Evolutionary conservation across 169 alveolate species (phyloP).

Genomic region (Plasmodium adleri): DNA sequence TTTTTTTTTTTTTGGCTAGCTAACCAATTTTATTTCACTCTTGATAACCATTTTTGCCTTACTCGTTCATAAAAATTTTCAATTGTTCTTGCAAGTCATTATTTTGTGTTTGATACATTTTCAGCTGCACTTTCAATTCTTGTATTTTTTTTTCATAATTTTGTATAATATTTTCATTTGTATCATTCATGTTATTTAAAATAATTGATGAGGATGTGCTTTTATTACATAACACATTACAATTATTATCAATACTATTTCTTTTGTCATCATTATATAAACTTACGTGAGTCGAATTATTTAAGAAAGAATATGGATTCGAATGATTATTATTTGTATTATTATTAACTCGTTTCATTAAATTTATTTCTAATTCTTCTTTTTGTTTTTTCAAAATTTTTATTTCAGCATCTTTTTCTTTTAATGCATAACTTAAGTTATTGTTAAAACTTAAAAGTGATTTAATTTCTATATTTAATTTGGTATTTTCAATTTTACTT

Average conservation of each 20-base stretch:
- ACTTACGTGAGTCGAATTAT: not conserved
- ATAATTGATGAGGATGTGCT: not conserved
- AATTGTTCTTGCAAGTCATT: constrained; percentile 74
- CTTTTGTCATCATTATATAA: not conserved
- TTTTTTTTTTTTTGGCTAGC: too few relatives aligned
- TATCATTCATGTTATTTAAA: not conserved
- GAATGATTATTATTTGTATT: constrained; percentile 4
- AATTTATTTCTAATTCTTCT: constrained; percentile 61
- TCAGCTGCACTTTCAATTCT: constrained; percentile 35
- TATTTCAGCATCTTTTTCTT: constrained; percentile 75
- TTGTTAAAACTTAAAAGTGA: constrained; percentile 65
- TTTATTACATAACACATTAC: not conserved
- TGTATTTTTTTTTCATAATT: constrained; percentile 62
- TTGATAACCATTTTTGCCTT: not conserved
- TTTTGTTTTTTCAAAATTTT: constrained; percentile 60
- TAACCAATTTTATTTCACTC: too few relatives aligned
- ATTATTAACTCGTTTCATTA: constrained; percentile 37
- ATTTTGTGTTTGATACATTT: constrained; percentile 64
- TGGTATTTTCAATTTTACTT: constrained; percentile 62
- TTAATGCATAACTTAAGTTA: constrained; percentile 62
- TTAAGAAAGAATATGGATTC: constrained; percentile 13
- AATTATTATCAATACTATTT: not conserved
- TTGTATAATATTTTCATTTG: constrained; percentile 11
- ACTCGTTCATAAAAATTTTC: constrained; percentile 64
- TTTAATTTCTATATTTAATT: constrained; percentile 59